Evolutionary conservation across 192 early-diverging fungal genomes (phyloP).

Genomic region (Lobulomyces angularis): DNA sequence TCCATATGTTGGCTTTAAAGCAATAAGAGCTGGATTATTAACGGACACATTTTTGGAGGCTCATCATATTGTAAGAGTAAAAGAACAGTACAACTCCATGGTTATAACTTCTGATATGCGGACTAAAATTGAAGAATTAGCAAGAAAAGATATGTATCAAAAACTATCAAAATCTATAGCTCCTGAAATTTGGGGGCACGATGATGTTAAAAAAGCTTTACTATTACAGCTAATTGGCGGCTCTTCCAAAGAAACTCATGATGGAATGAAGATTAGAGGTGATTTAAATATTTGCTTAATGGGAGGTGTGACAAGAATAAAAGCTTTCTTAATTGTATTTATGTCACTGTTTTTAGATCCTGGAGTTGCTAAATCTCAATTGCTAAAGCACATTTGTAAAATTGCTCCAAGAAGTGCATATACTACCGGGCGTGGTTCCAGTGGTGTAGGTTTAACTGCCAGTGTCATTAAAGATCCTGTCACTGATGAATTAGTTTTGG

Average conservation of each 20-base stretch:
- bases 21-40: constrained; percentile 76
- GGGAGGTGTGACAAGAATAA: no score
- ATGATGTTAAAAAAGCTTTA: constrained; percentile 86
- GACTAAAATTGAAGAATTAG: constrained; percentile 40
- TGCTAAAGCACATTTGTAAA: constrained; percentile 86
- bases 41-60: constrained; percentile 92
- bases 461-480: constrained; percentile 85
- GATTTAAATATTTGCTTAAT: constrained; percentile 96
- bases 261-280: constrained; percentile 92
- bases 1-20: constrained; percentile 86
- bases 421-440: constrained; percentile 90
- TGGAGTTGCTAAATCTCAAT: constrained; percentile 94
- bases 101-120: constrained; percentile 28
- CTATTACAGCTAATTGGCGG: constrained; percentile 73
- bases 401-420: constrained; percentile 92
- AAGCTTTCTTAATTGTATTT: no score
- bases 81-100: constrained; percentile 86
- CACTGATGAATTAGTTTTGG: constrained; percentile 91
- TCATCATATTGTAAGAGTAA: constrained; percentile 71
- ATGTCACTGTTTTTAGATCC: no score
- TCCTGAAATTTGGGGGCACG: constrained; percentile 85
- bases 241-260: constrained; percentile 65
- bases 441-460: constrained; percentile 92
- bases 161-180: constrained; percentile 65
- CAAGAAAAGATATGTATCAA: constrained; percentile 59